Percentiles rank a stretch among this genome's conserved stretches.
Evolutionary conservation across 1,139 yeast genomes (phyloP).

Genomic region (Kodamaea alishanica): DNA sequence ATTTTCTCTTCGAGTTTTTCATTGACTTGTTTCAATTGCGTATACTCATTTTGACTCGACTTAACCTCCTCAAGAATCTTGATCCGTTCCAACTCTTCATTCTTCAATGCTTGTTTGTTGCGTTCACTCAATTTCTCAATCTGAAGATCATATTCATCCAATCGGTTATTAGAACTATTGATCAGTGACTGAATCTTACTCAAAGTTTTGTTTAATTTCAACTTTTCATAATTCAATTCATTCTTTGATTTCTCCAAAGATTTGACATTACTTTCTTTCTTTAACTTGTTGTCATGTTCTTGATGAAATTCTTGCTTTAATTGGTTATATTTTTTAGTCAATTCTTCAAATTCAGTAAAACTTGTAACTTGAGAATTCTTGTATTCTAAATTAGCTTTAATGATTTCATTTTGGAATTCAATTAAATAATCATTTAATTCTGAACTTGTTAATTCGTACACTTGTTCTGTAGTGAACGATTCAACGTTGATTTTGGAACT

Average conservation of each 20-base stretch:
- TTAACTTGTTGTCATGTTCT: constrained; percentile 29
- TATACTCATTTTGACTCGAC: constrained; percentile 12
- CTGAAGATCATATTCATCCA: constrained; percentile 22
- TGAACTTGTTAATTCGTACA: constrained; percentile 6
- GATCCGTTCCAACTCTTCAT: constrained; percentile 23
- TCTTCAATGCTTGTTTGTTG: constrained; percentile 18
- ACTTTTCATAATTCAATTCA: constrained; percentile 27
- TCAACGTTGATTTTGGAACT: constrained; percentile 7
- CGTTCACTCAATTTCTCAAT: constrained; percentile 26
- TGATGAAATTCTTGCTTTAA: constrained; percentile 30
- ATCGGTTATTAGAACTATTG: constrained; percentile 18
- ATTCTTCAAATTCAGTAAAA: constrained; percentile 21
- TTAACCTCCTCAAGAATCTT: constrained; percentile 17
- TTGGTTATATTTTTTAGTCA: constrained; percentile 19
- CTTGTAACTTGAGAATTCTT: constrained; percentile 19
- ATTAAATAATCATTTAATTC: constrained; percentile 22
- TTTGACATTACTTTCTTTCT: constrained; percentile 33
- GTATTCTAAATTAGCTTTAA: constrained; percentile 24
- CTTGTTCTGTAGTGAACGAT: constrained; percentile 10
- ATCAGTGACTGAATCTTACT: constrained; percentile 21
- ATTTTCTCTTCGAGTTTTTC: constrained; percentile 26
- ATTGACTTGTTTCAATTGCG: constrained; percentile 18
- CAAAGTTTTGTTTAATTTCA: constrained; percentile 30
- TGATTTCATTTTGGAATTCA: constrained; percentile 30
- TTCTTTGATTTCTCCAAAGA: constrained; percentile 34